Base-by-base conservation (phyloP, 2,329 filamentous ascomycete genomes). In the Teratosphaeria pseudoeucalypti region DNA sequence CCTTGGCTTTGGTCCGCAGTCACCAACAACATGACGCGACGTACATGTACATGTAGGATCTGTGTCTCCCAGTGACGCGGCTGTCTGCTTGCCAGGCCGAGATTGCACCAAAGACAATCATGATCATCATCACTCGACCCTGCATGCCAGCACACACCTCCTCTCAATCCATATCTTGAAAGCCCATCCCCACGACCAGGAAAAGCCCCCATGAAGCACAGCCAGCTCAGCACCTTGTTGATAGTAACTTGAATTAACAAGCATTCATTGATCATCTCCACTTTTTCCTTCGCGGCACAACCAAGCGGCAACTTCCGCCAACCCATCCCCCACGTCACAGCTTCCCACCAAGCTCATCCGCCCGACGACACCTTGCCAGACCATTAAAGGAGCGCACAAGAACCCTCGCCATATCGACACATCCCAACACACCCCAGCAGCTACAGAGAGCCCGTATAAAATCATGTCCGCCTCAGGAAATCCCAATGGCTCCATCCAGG, bases 401-500 rank as follows among this genome's bases (percentile, higher is more conserved):
- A 32, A 32, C 4, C 6, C 43, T 19, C n/a, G 19, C 43, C 16
- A 19, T 23, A 10, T 19, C 16, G 10, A 23, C 9, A 10, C 19
- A 49, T 49, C 19, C 16, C 23, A 23, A 23, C 23, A n/a, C 7
- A 10, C n/a, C 19, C 16, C 9, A 23, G 10, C 16, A 9, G 19
- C 16, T n/a, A 49, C 16, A 19, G 16, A 26, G 16, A 6, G 10
- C 19, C 27, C 26, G 1, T n/a, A 23, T 1, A 39, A 16, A 16
- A 58, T 10, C 26, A 58, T 58, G 57, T 53, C 57, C 11, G 19
- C 47, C 43, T 32, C 53, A 16, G 57, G 57, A 32, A 56, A 43
- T 58, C 52, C 57, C 32, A 57, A 56, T 47, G 59, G 59, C n/a
- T 34, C 23, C 39, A 55, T 62, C 34, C 58, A 59, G 52, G 60